Evolutionary conservation across 164 flowering plant species (phyloP), one percentile per base, ranked within the genome.

Genomic region (Vitis labrusca): DNA sequence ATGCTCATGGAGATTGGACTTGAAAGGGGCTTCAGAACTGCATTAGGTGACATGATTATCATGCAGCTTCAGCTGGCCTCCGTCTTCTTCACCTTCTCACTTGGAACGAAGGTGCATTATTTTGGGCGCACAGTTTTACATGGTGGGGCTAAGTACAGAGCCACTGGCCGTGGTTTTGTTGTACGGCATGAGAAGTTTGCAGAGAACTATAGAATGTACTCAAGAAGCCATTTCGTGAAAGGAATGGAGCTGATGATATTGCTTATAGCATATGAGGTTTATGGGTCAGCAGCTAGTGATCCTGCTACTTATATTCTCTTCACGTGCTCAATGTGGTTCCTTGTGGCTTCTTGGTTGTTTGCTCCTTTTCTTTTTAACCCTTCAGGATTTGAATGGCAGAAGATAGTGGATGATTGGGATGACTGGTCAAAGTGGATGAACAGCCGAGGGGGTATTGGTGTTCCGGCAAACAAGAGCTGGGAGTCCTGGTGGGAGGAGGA

Each of bases 401-500:
- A 96, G 86, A 89, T 92, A 70, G 97, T 92, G 64, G 99, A 96
- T 1, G 99, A 96, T 65, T 93, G 90, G 89, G 97, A 92, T 59
- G 99, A 96, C 68, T 96, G 98, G 98, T 9, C 81, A 12, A 96
- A 96, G 75, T 96, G 99, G 99, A 93, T 93, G 23, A 91, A 80
- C 75, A 87, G 83, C 73, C 71, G 77, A 47, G 99, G 99, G 9
- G 98, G 99, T 56, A 89, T 96, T 72, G 97, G 98, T 62, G 97
- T 92, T 32, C 97, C 95, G 1, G 91, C 97, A 74, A 79, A 48
- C 79, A 92, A 93, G 82, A 93, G 98, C 78, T 96, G 98, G 99
- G 97, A 96, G 73, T 93, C 98, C 5, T 96, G 99, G 99, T 96
- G 99, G 99, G 92, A 87, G 5, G 98, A 96, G 72, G 99, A 93